These are phyloP conservation scores for Populus hybrid DNA, from an alignment of 441 rosid genomes.

Conservation along the genomic window DNA sequence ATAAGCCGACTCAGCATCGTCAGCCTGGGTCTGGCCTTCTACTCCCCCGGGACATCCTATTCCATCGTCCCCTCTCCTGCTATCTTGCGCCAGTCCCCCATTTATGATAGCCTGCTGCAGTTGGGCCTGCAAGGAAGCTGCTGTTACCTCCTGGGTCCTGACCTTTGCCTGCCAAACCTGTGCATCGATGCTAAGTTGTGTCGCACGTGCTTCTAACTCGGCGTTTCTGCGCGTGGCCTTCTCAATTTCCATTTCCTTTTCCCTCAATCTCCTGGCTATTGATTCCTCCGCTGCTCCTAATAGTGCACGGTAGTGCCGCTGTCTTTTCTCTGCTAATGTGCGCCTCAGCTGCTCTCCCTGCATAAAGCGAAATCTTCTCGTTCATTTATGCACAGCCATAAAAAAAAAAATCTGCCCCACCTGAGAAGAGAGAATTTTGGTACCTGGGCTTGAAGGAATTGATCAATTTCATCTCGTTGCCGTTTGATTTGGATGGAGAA, in stretches of 20 bases:
- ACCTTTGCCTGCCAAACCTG: slow-evolving; percentile 84
- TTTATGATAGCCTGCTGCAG: slow-evolving; percentile 55
- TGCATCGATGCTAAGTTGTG: slow-evolving; percentile 64
- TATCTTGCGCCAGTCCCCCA: slow-evolving; percentile 29
- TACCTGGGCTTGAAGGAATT: slow-evolving; percentile 77
- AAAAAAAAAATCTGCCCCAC: not conserved
- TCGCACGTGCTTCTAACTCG: slow-evolving; percentile 70
- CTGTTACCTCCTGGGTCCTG: slow-evolving; percentile 66
- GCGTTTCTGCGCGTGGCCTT: slow-evolving; percentile 63
- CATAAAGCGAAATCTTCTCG: not conserved
- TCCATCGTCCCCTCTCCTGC: slow-evolving; percentile 42
- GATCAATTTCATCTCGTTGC: slow-evolving; percentile 71
- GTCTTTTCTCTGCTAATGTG: slow-evolving; percentile 61
- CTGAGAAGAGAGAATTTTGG: not conserved
- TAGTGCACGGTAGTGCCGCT: slow-evolving; percentile 67
- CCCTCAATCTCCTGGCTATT: slow-evolving; percentile 46
- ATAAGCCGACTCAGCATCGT: slow-evolving; percentile 85
- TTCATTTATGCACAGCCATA: not conserved
- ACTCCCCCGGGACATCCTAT: slow-evolving; percentile 29
- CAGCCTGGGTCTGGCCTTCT: slow-evolving; percentile 58
- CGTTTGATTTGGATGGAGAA: slow-evolving; percentile 56
- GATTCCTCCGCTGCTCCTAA: slow-evolving; percentile 60
- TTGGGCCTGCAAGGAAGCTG: slow-evolving; percentile 70
- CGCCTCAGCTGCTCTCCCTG: slow-evolving; percentile 81
- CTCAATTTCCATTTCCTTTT: slow-evolving; percentile 70